Conservation (phyloP, 2,329 filamentous ascomycete genomes). For the Orbilia blumenaviensis region DNA sequence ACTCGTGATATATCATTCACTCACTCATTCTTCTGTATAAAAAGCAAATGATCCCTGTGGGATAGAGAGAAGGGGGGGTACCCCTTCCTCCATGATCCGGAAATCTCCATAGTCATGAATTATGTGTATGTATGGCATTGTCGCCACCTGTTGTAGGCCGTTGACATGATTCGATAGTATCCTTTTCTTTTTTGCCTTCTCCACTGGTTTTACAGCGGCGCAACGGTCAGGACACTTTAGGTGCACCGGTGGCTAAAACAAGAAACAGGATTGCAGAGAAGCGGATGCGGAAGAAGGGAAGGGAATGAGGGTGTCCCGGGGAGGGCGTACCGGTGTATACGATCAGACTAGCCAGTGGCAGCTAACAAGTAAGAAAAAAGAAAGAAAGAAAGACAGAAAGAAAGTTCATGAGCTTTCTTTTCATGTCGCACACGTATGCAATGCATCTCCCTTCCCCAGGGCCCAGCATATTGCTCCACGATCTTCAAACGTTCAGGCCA, state of each 20-base stretch:
- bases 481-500: constrained; percentile 16
- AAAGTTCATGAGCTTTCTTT: too few species aligned
- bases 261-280: neutral
- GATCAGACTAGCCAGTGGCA: neutral
- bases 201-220: neutral
- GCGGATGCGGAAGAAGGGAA: neutral
- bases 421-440: constrained; percentile 19
- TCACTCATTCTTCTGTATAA: too few species aligned
- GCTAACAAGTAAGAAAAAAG: neutral
- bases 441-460: too few species aligned
- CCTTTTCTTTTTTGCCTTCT: too few species aligned
- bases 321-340: too few species aligned
- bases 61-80: neutral
- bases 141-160: neutral
- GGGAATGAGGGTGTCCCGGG: too few species aligned
- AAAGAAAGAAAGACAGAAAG: neutral
- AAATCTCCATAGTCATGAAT: too few species aligned
- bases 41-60: neutral
- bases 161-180: neutral
- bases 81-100: neutral
- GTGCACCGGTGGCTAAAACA: constrained; percentile 13
- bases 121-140: too few species aligned
- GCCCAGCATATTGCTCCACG: neutral
- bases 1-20: constrained; percentile 9
- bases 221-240: neutral